Evolutionary conservation across 1,284 basidiomycete genomes (phyloP).

Genomic region (Coniferiporia weirii): DNA sequence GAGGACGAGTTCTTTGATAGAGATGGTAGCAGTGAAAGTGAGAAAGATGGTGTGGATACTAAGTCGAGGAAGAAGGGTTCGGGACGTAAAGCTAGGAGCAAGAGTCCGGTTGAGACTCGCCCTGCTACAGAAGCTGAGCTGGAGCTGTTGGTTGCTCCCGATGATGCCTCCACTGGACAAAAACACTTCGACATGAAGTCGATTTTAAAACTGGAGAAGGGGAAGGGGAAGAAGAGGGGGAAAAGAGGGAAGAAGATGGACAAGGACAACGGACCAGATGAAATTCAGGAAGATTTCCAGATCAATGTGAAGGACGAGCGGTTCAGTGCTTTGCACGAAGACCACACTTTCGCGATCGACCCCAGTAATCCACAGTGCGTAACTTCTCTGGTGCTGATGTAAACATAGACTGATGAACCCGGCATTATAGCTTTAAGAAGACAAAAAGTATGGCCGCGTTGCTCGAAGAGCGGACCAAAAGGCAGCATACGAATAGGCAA

Average conservation of each 20-base stretch:
- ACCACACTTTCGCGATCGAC: constrained; percentile 92
- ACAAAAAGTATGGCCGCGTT: constrained; percentile 84
- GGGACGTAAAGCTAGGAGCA: constrained; percentile 25
- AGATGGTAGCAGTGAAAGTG: constrained; percentile 38
- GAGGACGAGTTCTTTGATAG: constrained; percentile 72
- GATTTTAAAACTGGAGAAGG: constrained; percentile 82
- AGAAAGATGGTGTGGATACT: constrained; percentile 26
- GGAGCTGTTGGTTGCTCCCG: constrained; percentile 56
- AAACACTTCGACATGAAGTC: constrained; percentile 92
- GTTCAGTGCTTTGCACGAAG: constrained; percentile 84
- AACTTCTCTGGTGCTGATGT: background rate
- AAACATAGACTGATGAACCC: constrained; percentile 16
- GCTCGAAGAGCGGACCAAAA: constrained; percentile 64
- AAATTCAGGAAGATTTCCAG: constrained; percentile 72
- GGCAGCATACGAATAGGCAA: constrained; percentile 40
- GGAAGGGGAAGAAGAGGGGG: constrained; percentile 46
- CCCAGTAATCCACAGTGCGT: constrained; percentile 91
- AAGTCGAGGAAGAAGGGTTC: constrained; percentile 22
- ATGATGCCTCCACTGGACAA: constrained; percentile 48
- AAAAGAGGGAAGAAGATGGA: constrained; percentile 41
- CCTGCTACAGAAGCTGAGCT: constrained; percentile 51
- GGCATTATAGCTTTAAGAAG: constrained; percentile 69
- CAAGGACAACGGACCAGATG: constrained; percentile 44
- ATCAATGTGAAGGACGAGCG: constrained; percentile 87
- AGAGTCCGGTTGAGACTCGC: constrained; percentile 19